Evolutionary conservation across 495 filamentous ascomycete genomes (phyloP).

Genomic region (Cetradonia linearis): DNA sequence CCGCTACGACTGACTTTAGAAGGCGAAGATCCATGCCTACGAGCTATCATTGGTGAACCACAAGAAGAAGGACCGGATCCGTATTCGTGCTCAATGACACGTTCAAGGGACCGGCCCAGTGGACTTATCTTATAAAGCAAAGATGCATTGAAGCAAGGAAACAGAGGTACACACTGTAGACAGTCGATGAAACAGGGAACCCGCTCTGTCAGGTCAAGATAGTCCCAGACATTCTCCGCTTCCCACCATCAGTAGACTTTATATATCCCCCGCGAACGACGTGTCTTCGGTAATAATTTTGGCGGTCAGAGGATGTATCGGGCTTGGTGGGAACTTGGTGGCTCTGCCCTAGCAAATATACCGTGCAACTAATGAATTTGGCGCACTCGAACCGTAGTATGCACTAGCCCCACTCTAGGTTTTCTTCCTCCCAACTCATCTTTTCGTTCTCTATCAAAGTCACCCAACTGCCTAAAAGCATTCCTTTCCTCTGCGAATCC

Average conservation of each 20-base stretch:
- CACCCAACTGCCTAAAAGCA: constrained; percentile 16
- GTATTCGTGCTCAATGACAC: neutral
- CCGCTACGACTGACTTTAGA: constrained; percentile 1
- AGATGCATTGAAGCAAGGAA: constrained; percentile 2
- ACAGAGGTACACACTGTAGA: constrained; percentile 1
- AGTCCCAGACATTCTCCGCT: neutral
- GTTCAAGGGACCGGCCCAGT: no score
- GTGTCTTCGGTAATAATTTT: neutral
- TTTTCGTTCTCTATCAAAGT: constrained; percentile 8
- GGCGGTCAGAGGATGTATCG: neutral
- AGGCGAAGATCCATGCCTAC: constrained; percentile 8
- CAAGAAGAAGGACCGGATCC: neutral
- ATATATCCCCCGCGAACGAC: constrained; percentile 2
- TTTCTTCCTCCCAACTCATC: constrained; percentile 16
- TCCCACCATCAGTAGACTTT: neutral
- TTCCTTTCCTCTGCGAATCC: constrained; percentile 18
- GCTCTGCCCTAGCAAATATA: constrained; percentile 4
- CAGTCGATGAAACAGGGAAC: neutral
- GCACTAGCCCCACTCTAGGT: constrained; percentile 14
- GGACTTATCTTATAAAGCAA: no score
- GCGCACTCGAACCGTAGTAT: constrained; percentile 13
- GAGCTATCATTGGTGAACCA: constrained; percentile 10
- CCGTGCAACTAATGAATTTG: constrained; percentile 11
- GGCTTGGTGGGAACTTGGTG: neutral
- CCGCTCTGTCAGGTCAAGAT: neutral